phyloP scores from a whole-genome alignment of 2,329 filamentous ascomycete genomes.

The Triangularia setosa region DNA sequence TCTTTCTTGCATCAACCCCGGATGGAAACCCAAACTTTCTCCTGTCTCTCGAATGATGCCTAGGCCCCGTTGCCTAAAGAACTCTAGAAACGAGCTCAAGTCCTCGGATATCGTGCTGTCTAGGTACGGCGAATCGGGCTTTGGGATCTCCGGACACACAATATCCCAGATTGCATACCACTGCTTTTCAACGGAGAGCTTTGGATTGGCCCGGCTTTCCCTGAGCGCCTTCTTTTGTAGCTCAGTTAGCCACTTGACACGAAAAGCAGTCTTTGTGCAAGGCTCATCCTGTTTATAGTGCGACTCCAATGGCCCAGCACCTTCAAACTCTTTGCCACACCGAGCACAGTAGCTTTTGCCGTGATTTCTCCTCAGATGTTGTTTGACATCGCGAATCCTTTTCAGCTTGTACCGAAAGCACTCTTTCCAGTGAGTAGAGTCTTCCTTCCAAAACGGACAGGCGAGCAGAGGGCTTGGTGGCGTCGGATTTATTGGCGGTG shows the following conservation, averaged over 20 bases:
- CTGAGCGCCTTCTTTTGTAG: slow-evolving; percentile 1
- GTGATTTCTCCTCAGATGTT: slow-evolving; percentile 24
- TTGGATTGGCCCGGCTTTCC: slow-evolving; percentile 1
- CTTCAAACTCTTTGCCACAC: slow-evolving; percentile 18
- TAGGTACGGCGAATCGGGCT: slow-evolving; percentile 15
- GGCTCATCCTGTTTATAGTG: neutral
- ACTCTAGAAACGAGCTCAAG: slow-evolving; percentile 11
- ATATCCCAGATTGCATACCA: slow-evolving; percentile 26
- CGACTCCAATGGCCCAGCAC: neutral
- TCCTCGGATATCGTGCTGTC: slow-evolving; percentile 11
- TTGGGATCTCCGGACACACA: slow-evolving; percentile 16
- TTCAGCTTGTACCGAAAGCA: slow-evolving; percentile 18
- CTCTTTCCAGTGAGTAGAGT: slow-evolving; percentile 8
- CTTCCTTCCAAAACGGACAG: slow-evolving; percentile 25
- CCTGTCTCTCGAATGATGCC: neutral
- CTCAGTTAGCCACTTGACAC: slow-evolving; percentile 16
- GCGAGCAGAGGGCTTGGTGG: slow-evolving; percentile 7
- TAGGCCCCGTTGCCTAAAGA: neutral
- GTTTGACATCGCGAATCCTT: slow-evolving; percentile 26
- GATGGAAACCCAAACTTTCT: neutral
- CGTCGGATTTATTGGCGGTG: neutral
- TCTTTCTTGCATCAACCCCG: neutral
- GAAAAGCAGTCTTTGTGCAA: neutral
- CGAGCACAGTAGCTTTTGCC: slow-evolving; percentile 14
- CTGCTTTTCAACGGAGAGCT: slow-evolving; percentile 14